Percentiles rank a stretch among this genome's conserved stretches.
Conservation (phyloP, 805 yeast genomes). For the Torulaspora microellipsoides region DNA sequence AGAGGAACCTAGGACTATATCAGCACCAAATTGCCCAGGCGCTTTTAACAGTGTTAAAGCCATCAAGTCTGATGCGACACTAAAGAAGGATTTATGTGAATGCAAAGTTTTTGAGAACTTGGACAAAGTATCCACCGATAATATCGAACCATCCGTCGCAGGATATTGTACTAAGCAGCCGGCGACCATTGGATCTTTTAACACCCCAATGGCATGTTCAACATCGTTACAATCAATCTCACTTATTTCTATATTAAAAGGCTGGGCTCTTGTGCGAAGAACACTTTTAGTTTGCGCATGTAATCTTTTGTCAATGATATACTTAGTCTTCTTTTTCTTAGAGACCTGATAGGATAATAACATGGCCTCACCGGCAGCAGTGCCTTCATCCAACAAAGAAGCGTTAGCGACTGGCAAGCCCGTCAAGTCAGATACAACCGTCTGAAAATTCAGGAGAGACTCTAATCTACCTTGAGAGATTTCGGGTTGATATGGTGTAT, state of each 20-base stretch:
- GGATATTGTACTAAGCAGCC: constrained; percentile 93
- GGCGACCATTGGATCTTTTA: constrained; percentile 46
- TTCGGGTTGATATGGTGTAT: constrained; percentile 98
- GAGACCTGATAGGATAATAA: constrained; percentile 65
- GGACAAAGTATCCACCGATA: constrained; percentile 44
- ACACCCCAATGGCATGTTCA: constrained; percentile 35
- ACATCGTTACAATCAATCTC: constrained; percentile 48
- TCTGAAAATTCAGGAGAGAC: constrained; percentile 84
- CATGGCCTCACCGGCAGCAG: constrained; percentile 98
- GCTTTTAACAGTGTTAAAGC: constrained; percentile 83
- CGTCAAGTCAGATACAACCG: constrained; percentile 84
- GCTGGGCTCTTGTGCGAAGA: constrained; percentile 69
- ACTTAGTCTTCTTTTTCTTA: constrained; percentile 63
- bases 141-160: constrained; percentile 71
- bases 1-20: constrained; percentile 85
- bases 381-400: constrained; percentile 90
- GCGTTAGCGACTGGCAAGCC: constrained; percentile 96
- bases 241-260: constrained; percentile 61
- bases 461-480: constrained; percentile 95
- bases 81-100: constrained; percentile 63
- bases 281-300: constrained; percentile 88
- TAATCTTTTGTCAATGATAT: constrained; percentile 67
- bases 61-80: constrained; percentile 87
- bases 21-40: constrained; percentile 85
- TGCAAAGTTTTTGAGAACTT: constrained; percentile 64